Percentiles rank a stretch among this genome's conserved stretches.
These are phyloP conservation scores for Triadica sebifera DNA, from an alignment of 345 rosid genomes.

Conservation along the genomic window DNA sequence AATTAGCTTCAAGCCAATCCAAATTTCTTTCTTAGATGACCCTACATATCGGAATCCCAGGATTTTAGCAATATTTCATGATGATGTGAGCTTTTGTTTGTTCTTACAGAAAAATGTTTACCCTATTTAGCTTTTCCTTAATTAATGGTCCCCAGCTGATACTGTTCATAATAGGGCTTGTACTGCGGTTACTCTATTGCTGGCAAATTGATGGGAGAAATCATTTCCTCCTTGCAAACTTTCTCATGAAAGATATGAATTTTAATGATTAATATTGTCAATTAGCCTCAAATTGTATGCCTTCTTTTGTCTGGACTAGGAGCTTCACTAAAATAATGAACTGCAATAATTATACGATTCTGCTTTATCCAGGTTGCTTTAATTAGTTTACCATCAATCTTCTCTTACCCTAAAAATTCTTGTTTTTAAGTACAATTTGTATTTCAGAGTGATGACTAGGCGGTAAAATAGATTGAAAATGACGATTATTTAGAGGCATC, in stretches of 20 bases:
- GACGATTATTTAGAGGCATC: neutral
- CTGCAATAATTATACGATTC: neutral
- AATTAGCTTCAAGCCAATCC: neutral
- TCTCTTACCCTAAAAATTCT: no score
- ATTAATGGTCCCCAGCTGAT: slow-evolving; percentile 27
- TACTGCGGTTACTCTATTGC: neutral
- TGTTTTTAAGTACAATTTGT: neutral
- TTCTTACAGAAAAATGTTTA: slow-evolving; percentile 15
- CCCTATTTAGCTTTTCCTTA: neutral
- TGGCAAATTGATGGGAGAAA: neutral
- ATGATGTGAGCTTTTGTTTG: slow-evolving; percentile 25
- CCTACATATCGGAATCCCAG: slow-evolving; percentile 48
- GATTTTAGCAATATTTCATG: slow-evolving; percentile 25
- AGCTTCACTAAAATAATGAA: neutral
- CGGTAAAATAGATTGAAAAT: neutral
- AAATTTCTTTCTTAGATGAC: slow-evolving; percentile 7
- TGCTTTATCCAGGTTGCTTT: neutral
- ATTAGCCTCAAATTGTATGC: neutral
- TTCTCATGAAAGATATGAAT: neutral
- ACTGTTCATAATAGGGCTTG: neutral
- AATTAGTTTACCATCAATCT: no score
- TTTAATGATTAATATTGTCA: neutral
- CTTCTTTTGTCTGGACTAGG: no score
- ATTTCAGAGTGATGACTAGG: neutral
- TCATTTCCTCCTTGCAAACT: neutral